Evolutionary conservation across 23 red algal genomes (phyloP).

Genomic region (Pyropia yezoensis): DNA sequence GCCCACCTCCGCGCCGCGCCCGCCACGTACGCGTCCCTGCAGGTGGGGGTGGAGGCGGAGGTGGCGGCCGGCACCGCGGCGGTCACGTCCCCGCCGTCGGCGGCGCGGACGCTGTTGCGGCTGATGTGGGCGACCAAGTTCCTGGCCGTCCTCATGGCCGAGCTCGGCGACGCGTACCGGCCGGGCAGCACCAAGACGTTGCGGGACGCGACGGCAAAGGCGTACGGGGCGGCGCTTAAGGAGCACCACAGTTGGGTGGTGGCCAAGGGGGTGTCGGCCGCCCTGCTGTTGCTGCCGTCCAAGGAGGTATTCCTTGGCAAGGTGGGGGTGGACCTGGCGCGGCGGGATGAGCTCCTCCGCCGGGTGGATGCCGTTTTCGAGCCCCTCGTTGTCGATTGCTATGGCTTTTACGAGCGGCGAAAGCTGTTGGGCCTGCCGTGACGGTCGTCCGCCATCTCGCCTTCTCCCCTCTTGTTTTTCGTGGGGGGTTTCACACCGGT

Average conservation of each 20-base stretch:
- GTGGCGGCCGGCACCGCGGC: neutral
- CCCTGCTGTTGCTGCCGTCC: slow-evolving; percentile 60
- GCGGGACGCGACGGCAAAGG: slow-evolving; percentile 38
- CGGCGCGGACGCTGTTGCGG: slow-evolving; percentile 46
- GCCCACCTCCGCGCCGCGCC: slow-evolving; percentile 8
- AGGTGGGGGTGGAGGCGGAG: slow-evolving; percentile 14
- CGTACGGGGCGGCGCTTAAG: slow-evolving; percentile 72
- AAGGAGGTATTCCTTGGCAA: slow-evolving; percentile 66
- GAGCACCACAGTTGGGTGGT: slow-evolving; percentile 75
- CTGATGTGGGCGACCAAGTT: slow-evolving; percentile 83
- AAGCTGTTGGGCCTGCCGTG: slow-evolving; percentile 56
- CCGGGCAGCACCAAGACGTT: slow-evolving; percentile 17
- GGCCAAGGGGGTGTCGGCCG: slow-evolving; percentile 65
- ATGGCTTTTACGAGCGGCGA: slow-evolving; percentile 59
- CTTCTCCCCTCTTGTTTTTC: too few relatives aligned
- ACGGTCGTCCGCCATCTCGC: neutral
- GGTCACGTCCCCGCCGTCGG: slow-evolving; percentile 4
- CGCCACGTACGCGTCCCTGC: slow-evolving; percentile 3
- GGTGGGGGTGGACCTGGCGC: slow-evolving; percentile 37
- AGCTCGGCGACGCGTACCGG: slow-evolving; percentile 22
- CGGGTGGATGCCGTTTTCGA: slow-evolving; percentile 34
- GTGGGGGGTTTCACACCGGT: too few relatives aligned
- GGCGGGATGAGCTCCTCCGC: slow-evolving; percentile 42
- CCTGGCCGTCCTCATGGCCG: slow-evolving; percentile 40
- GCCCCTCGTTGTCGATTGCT: slow-evolving; percentile 58